Percentiles rank a stretch among this genome's conserved stretches.
Evolutionary conservation across 805 yeast genomes (phyloP).

Genomic region (Saccharomycopsis guyanensis): DNA sequence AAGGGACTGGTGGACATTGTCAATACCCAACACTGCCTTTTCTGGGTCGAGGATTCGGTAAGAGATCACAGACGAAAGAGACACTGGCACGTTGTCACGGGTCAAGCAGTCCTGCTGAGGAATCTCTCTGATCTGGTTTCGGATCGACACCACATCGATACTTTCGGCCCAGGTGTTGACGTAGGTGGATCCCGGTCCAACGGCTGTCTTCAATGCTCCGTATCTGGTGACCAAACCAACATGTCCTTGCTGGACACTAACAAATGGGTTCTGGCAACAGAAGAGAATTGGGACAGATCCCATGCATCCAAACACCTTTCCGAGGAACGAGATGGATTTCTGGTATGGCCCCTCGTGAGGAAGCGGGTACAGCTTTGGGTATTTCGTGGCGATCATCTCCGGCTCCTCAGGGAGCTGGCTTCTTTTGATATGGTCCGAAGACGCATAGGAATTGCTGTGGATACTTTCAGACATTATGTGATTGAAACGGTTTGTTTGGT

Average conservation of each 20-base stretch:
- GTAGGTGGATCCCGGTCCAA: constrained; percentile 61
- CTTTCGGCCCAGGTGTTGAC: constrained; percentile 61
- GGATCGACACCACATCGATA: constrained; percentile 42
- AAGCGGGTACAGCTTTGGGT: constrained; percentile 1
- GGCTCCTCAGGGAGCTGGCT: background rate
- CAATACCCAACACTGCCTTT: constrained; percentile 52
- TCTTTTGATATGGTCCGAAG: background rate
- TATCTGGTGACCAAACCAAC: constrained; percentile 62
- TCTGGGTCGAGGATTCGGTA: constrained; percentile 63
- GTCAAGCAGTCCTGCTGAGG: constrained; percentile 66
- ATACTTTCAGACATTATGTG: too few species aligned
- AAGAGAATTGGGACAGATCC: constrained; percentile 50
- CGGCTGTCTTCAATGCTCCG: constrained; percentile 57
- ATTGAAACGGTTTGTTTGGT: too few species aligned
- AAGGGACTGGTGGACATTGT: constrained; percentile 46
- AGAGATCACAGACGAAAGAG: constrained; percentile 59
- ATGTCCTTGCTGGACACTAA: constrained; percentile 54
- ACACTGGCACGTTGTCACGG: constrained; percentile 57
- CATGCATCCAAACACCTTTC: constrained; percentile 41
- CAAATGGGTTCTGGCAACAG: constrained; percentile 52
- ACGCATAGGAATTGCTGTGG: background rate
- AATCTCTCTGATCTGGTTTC: constrained; percentile 52
- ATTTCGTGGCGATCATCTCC: constrained; percentile 4
- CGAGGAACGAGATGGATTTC: constrained; percentile 32
- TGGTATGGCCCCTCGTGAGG: constrained; percentile 33